Conservation (phyloP, 139 green algal genomes). For the Asterochloris erici region DNA sequence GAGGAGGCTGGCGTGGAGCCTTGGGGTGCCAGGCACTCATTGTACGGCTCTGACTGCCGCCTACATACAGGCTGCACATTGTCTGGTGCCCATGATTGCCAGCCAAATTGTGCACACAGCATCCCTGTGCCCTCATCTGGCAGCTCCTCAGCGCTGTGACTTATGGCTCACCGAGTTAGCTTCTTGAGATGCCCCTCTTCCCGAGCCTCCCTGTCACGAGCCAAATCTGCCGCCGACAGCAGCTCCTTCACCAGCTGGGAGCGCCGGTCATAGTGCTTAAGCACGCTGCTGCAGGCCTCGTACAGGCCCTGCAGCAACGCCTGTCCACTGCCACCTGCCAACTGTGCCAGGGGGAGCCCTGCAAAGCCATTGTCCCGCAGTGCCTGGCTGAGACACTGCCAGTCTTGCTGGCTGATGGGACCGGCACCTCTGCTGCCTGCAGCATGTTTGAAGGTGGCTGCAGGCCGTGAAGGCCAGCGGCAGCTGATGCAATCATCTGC, state of each 20-base stretch:
- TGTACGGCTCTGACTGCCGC: too few species aligned
- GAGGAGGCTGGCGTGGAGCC: too few species aligned
- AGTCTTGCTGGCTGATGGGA: not conserved
- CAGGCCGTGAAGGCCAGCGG: too few species aligned
- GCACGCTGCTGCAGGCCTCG: constrained; percentile 2
- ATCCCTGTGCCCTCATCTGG: too few species aligned
- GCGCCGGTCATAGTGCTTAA: constrained; percentile 17
- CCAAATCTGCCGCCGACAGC: constrained; percentile 3
- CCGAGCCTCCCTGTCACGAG: constrained; percentile 10
- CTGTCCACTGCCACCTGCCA: not conserved
- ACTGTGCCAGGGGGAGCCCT: not conserved
- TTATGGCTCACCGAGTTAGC: not conserved
- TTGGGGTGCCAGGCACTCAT: too few species aligned
- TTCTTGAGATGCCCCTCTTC: not conserved
- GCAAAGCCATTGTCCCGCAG: constrained; percentile 16
- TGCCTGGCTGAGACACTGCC: not conserved
- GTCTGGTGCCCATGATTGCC: too few species aligned
- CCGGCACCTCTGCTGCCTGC: not conserved
- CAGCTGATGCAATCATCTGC: too few species aligned
- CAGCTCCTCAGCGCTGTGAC: not conserved
- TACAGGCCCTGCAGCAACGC: not conserved
- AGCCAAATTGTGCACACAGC: too few species aligned
- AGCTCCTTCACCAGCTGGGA: constrained; percentile 15
- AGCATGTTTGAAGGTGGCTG: not conserved
- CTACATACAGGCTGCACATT: too few species aligned